Base-by-base conservation (phyloP, 108 stramenopile species). In the Cyclotella choctawhatcheeana region DNA sequence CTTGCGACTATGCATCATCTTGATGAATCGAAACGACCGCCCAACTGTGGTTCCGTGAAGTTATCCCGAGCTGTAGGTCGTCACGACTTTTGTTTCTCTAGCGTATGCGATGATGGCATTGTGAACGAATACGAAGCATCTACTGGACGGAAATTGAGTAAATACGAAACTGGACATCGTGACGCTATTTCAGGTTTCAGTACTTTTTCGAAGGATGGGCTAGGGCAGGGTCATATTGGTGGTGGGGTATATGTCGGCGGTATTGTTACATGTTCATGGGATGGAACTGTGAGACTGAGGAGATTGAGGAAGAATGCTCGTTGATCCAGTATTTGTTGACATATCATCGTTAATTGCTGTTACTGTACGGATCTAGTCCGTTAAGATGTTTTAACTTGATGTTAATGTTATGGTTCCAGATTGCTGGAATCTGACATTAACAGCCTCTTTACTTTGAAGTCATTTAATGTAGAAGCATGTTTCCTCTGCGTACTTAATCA, bases 241-340 rank as follows among this genome's bases (percentile, higher is more conserved):
- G 71, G 21, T n/a, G 47, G 61, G 37, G 66, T 68, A 25, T 21
- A 20, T 20, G 58, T 89, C 30, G 74, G 83, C 31, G 90, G 90
- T 30, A 83, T 69, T 24, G 76, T 93, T 29, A 85, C 84, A n/a
- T 78, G 81, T 35, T 91, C 91, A 4, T 91, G 89, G 89, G 91
- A 95, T 82, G 93, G 93, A n/a, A 92, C 91, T 3, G 78, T 95
- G 58, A 67, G 87, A 10, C 45, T 95, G 50, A 83, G 90, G 18
- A 71, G 78, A 37, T 60, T 88, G 29, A 68, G 8, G 80, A 44
- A 44, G 76, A 24, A 56, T 32, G 35, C 24, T 13, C 5, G 60
- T 43, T 24, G 26, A 63, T 43, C 12, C 14, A 24, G 63, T 32
- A 40, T 17, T 13, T 10, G 60, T 43, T 24, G 26, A 63, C 21